A percentile compares a stretch with the other conserved stretches of the same genome.
These are phyloP conservation scores for Boletus bicolor DNA, from an alignment of 768 basidiomycete genomes.

Conservation along the genomic window DNA sequence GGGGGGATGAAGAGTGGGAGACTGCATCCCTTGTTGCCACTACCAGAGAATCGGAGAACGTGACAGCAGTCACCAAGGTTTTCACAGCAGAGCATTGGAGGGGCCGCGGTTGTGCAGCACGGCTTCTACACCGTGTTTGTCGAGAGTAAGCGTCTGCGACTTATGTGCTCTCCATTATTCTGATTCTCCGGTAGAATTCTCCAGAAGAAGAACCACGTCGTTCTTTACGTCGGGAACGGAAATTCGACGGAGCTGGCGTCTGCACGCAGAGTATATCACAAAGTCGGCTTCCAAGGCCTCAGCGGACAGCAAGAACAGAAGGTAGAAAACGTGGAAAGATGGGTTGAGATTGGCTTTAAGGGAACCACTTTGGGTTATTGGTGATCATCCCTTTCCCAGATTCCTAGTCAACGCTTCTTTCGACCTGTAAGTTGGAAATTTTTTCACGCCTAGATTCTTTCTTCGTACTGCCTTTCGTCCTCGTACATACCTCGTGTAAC, in stretches of 20 bases:
- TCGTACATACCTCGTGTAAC: not conserved
- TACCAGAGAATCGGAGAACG: constrained; percentile 54
- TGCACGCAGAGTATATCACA: constrained; percentile 54
- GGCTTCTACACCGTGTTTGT: constrained; percentile 57
- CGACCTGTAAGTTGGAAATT: not conserved
- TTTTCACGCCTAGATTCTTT: not conserved
- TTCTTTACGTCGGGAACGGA: constrained; percentile 67
- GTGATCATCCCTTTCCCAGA: constrained; percentile 37
- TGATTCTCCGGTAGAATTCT: constrained; percentile 31
- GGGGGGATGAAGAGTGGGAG: constrained; percentile 25
- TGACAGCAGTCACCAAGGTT: constrained; percentile 71
- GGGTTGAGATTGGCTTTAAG: constrained; percentile 68
- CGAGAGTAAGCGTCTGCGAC: constrained; percentile 40
- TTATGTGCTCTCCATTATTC: not conserved
- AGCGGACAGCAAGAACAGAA: constrained; percentile 19
- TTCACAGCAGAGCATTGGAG: constrained; percentile 56
- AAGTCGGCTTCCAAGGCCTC: constrained; percentile 66
- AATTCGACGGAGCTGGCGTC: constrained; percentile 37
- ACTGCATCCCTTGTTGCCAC: constrained; percentile 68
- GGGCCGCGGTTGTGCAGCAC: constrained; percentile 54
- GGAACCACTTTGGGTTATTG: constrained; percentile 56
- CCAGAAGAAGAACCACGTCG: constrained; percentile 44
- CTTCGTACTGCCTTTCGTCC: not conserved
- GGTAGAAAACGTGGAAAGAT: constrained; percentile 47
- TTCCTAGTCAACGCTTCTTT: not conserved